Evolutionary conservation across 768 basidiomycete species (phyloP).

Genomic region (Amanita muscaria): DNA sequence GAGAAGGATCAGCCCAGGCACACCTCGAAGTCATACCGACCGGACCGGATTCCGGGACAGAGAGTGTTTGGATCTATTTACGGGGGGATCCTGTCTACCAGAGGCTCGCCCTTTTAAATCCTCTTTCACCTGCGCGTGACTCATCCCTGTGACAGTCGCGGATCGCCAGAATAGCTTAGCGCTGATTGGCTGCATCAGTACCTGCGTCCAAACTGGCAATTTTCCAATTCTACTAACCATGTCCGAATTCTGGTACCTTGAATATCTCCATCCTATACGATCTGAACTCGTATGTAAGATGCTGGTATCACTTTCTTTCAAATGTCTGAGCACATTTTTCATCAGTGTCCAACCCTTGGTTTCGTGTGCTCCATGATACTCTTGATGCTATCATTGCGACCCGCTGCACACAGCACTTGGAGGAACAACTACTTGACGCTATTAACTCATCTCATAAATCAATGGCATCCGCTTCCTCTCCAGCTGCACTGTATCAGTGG

Average conservation of each 20-base stretch:
- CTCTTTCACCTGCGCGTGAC: conserved; percentile 36
- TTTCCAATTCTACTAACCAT: not conserved
- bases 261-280: conserved; percentile 5
- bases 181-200: not conserved
- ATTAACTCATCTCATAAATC: conserved; percentile 37
- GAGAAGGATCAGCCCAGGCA: conserved; percentile 9
- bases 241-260: conserved; percentile 7
- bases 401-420: not conserved
- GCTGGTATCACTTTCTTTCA: not conserved
- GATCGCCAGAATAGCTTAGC: conserved; percentile 4
- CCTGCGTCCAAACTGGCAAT: too few species aligned
- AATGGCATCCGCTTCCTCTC: conserved; percentile 34
- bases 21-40: conserved; percentile 75
- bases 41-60: conserved; percentile 37
- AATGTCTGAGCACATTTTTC: not conserved
- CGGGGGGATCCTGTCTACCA: conserved; percentile 46
- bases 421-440: conserved; percentile 18
- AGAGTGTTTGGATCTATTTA: conserved; percentile 38
- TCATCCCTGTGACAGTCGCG: conserved; percentile 31
- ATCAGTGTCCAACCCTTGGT: not conserved
- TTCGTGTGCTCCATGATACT: not conserved
- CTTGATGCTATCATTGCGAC: conserved; percentile 3
- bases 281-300: not conserved
- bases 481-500: conserved; percentile 36
- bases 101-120: conserved; percentile 55